Conservation (phyloP, 2,329 filamentous ascomycete genomes). For the Epichloe brachyelytri region DNA sequence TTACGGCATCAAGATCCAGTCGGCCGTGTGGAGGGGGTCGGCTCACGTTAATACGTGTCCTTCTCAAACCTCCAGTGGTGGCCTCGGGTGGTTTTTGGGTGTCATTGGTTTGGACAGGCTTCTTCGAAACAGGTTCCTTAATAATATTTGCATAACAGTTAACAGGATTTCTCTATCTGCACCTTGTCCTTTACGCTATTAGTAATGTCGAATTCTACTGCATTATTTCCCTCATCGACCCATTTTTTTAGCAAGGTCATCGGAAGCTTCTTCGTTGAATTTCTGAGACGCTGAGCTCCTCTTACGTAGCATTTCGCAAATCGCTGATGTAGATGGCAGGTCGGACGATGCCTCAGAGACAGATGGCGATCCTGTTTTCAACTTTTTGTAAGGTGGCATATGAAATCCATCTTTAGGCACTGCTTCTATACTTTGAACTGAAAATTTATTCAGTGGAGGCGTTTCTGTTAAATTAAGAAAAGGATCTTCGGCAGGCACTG, state of each 20-base stretch:
- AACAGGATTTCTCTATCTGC: neutral
- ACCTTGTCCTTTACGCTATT: neutral
- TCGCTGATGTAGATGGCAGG: neutral
- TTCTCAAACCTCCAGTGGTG: neutral
- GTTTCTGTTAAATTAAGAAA: neutral
- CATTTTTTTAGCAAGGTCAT: neutral
- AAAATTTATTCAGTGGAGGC: neutral
- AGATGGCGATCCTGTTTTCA: neutral
- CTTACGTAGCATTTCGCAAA: neutral
- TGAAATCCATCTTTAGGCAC: neutral
- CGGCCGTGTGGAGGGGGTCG: slow-evolving; percentile 6
- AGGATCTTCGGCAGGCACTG: neutral
- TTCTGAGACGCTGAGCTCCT: neutral
- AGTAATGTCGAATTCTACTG: neutral
- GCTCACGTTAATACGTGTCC: neutral
- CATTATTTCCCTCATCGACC: neutral
- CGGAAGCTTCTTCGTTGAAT: neutral
- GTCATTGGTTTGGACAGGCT: neutral
- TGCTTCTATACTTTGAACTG: neutral
- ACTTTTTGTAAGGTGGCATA: neutral
- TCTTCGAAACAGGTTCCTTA: neutral
- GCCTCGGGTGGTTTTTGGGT: neutral
- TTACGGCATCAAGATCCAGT: slow-evolving; percentile 23
- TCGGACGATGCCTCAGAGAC: neutral
- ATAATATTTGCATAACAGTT: neutral